Evolutionary conservation across 176 grass and related monocot genomes (phyloP), one percentile per base, ranked within the genome.

Genomic region (Puya raimondii): DNA sequence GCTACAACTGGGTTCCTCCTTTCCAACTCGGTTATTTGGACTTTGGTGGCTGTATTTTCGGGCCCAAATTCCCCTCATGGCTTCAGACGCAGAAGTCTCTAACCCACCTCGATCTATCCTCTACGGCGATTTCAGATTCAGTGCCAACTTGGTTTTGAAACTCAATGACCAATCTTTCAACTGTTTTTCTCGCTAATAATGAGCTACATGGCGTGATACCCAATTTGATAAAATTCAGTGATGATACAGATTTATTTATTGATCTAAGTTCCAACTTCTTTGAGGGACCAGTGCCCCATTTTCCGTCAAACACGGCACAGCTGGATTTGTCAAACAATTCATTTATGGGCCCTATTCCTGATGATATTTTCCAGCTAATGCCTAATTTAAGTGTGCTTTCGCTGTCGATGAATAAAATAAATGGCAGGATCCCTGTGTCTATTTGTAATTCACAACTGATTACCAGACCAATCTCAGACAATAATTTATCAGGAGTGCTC

Each of bases 261-360:
- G 64, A 80, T 48, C 14, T 87, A 16, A 67, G 50, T 51, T 76
- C 63, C 2, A 91, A 91, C 71, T 70, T 73, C 72, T n/a, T 91
- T 26, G 12, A 58, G 27, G 79, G 79, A n/a, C 64, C 22, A 14
- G 63, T 76, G 33, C 66, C 79, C 6, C 16, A 3, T 18, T 15
- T 82, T 14, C 66, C 79, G 6, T 25, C 22, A 4, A 29, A 10
- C 47, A 18, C 76, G 3, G 11, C 1, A 8, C 14, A 53, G 11
- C 51, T 82, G 47, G 72, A 76, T 68, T 67, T 82, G 6, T 82
- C 72, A 1, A 11, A 53, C 12, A 82, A 82, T 70, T 54, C 70
- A 20, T 70, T 82, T 66, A 70, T 64, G 4, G 72, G 66, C 12
- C 49, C 72, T 42, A 29, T 74, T 6, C 17, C 27, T 33, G 3